Conservation (phyloP, 805 yeast species). For the Cyberlindnera subsufficiens region DNA sequence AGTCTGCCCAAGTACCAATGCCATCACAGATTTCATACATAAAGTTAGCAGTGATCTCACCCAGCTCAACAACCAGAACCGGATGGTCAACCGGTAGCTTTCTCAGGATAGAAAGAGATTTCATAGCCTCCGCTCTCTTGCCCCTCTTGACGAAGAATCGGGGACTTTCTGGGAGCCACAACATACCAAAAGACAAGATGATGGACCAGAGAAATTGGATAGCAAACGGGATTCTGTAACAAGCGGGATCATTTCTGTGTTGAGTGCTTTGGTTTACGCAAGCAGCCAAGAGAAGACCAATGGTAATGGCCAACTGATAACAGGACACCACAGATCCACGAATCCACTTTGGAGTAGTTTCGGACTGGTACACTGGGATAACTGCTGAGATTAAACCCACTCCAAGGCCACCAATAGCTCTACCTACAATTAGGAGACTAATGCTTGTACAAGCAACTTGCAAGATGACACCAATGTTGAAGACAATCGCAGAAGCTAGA, state of each 20-base stretch:
- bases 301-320: constrained; percentile 66
- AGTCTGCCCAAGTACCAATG: constrained; percentile 25
- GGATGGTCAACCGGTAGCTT: constrained; percentile 40
- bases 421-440: constrained; percentile 53
- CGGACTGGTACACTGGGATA: constrained; percentile 73
- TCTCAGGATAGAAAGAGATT: constrained; percentile 48
- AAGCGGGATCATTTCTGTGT: constrained; percentile 41
- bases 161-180: constrained; percentile 71
- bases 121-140: constrained; percentile 47
- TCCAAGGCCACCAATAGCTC: constrained; percentile 64
- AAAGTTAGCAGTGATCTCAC: constrained; percentile 43
- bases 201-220: too few species aligned
- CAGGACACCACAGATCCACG: constrained; percentile 74
- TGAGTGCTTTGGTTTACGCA: constrained; percentile 68
- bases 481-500: constrained; percentile 35
- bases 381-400: constrained; percentile 69
- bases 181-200: constrained; percentile 56
- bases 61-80: constrained; percentile 37
- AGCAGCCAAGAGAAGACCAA: constrained; percentile 67
- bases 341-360: constrained; percentile 70
- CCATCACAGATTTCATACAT: constrained; percentile 33
- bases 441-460: constrained; percentile 40
- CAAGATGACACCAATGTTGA: constrained; percentile 47
- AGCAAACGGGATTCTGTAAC: constrained; percentile 74
- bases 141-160: constrained; percentile 59